These are phyloP conservation scores for Sanguinoderma infundibulare DNA, from an alignment of 1,284 basidiomycete genomes.

Conservation along the genomic window DNA sequence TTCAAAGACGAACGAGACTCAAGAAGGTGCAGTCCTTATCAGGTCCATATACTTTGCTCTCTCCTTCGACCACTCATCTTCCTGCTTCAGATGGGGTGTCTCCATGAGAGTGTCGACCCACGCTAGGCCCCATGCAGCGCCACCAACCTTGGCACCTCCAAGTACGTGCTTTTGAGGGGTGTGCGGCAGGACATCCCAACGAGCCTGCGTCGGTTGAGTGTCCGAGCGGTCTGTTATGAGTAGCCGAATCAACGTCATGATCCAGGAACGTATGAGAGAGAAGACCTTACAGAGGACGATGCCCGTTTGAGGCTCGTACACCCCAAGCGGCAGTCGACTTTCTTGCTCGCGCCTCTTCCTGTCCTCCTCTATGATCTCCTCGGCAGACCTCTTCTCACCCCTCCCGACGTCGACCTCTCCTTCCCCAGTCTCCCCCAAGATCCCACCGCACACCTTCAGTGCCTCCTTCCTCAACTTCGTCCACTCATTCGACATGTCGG, in stretches of 20 bases:
- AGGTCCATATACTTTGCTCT: conserved; percentile 23
- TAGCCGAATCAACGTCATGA: conserved; percentile 16
- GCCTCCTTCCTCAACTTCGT: conserved; percentile 62
- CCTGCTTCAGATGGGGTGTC: conserved; percentile 20
- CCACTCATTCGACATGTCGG: conserved; percentile 69
- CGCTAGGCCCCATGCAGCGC: conserved; percentile 77
- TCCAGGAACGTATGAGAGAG: conserved; percentile 4
- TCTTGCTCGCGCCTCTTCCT: conserved; percentile 33
- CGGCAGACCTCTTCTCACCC: conserved; percentile 30
- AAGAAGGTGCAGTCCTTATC: background rate
- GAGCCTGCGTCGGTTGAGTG: conserved; percentile 67
- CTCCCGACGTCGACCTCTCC: conserved; percentile 18
- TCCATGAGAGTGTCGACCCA: conserved; percentile 80
- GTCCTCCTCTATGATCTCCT: conserved; percentile 33
- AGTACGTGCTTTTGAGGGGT: conserved; percentile 50
- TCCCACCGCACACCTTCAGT: conserved; percentile 50
- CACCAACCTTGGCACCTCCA: conserved; percentile 74
- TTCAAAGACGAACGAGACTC: background rate
- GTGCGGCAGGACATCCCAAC: conserved; percentile 64
- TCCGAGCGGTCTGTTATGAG: conserved; percentile 61
- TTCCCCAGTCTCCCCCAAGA: conserved; percentile 32
- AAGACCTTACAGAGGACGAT: conserved; percentile 64
- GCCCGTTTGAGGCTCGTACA: conserved; percentile 77
- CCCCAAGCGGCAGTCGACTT: conserved; percentile 53
- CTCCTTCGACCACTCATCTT: conserved; percentile 20